Conservation (phyloP, 129 eudicot genomes). For the Lonicera japonica region DNA sequence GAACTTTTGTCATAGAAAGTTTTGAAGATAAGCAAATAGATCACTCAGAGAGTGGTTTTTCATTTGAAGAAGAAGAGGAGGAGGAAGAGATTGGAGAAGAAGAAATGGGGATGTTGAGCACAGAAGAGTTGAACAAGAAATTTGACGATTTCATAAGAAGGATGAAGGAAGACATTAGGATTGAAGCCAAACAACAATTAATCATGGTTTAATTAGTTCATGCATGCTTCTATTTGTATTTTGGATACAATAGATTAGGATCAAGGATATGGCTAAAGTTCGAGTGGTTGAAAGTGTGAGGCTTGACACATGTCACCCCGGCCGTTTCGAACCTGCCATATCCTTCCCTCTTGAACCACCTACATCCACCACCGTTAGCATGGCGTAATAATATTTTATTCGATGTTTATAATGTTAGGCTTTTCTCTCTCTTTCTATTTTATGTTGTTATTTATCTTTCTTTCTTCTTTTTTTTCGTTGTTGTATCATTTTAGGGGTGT, state of each 20-base stretch:
- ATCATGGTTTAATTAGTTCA: conserved; percentile 8
- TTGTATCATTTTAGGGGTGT: too few relatives aligned
- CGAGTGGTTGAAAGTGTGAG: too few relatives aligned
- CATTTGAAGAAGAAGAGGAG: conserved; percentile 14
- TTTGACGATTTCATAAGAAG: conserved; percentile 44
- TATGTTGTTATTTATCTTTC: too few relatives aligned
- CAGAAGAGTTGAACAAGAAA: conserved; percentile 35
- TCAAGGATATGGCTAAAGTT: too few relatives aligned
- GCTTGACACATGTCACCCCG: too few relatives aligned
- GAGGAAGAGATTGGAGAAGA: conserved; percentile 10
- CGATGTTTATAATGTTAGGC: neutral
- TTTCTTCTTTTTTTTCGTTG: too few relatives aligned
- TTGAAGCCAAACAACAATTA: conserved; percentile 25
- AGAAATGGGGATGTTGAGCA: conserved; percentile 18
- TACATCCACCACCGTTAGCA: too few relatives aligned
- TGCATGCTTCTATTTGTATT: neutral
- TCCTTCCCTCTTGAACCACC: too few relatives aligned
- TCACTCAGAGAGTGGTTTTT: neutral
- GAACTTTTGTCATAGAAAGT: neutral
- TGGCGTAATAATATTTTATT: too few relatives aligned
- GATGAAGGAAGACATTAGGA: conserved; percentile 37
- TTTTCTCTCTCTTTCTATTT: too few relatives aligned
- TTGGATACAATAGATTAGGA: too few relatives aligned
- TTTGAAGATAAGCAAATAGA: neutral
- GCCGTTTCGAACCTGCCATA: too few relatives aligned